A percentile compares a stretch with the other conserved stretches of the same genome.
Evolutionary conservation across 305 asterid species (phyloP).

Genomic region (Caryopteris hybrid): DNA sequence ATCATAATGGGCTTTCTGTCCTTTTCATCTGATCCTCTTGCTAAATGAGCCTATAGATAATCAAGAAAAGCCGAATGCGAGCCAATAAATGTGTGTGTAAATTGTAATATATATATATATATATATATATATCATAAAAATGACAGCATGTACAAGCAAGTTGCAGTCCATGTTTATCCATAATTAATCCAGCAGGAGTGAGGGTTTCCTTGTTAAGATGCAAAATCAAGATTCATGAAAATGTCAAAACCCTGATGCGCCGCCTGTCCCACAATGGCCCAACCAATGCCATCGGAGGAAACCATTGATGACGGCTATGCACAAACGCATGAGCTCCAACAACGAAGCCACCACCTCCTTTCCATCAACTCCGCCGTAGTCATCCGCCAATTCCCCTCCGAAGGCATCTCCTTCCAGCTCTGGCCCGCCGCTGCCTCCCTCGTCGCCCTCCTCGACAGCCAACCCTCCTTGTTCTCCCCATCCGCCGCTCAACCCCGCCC

Average conservation of each 20-base stretch:
- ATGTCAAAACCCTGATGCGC: slow-evolving; percentile 9
- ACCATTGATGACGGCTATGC: not conserved
- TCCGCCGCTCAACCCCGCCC: slow-evolving; percentile 20
- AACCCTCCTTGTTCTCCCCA: slow-evolving; percentile 25
- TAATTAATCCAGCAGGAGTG: not conserved
- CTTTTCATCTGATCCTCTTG: not conserved
- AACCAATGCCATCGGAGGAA: slow-evolving; percentile 11
- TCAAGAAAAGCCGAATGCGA: too few species aligned
- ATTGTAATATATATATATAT: too few species aligned
- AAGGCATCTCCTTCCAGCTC: slow-evolving; percentile 88
- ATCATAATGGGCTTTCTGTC: not conserved
- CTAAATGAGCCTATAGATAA: too few species aligned
- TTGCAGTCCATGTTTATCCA: slow-evolving; percentile 1
- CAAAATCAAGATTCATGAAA: not conserved
- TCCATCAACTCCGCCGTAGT: slow-evolving; percentile 46
- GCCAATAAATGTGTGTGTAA: too few species aligned
- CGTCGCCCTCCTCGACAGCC: slow-evolving; percentile 58
- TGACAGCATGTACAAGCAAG: slow-evolving; percentile 2
- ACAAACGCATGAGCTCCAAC: not conserved
- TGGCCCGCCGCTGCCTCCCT: slow-evolving; percentile 93
- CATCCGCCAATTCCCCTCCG: slow-evolving; percentile 63
- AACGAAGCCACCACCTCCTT: slow-evolving; percentile 24
- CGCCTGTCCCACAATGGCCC: slow-evolving; percentile 30
- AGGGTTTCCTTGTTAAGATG: not conserved
- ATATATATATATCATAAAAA: too few species aligned